Evolutionary conservation across 495 filamentous ascomycete species (phyloP), one percentile per base, ranked within the genome.

Genomic region (Penicillium antarcticum): DNA sequence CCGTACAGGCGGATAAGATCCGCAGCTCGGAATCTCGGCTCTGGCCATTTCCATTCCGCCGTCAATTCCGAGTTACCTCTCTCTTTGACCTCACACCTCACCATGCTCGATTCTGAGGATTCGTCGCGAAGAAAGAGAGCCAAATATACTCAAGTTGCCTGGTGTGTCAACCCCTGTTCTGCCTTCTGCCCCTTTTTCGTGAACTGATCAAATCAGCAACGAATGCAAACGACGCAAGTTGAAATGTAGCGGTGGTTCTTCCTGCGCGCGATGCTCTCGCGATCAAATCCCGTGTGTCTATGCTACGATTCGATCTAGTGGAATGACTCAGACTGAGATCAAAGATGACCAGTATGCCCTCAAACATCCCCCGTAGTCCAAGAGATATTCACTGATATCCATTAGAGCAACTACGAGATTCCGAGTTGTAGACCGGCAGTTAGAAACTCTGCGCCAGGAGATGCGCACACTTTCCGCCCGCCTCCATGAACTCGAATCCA

Each of bases 211-310:
- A 5, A 23, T 9, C 36, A 80, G 77, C 57, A 95, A 92, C 61
- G 88, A 96, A 62, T 96, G 91, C 72, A 95, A 95, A 58, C 78
- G 89, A 18, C 84, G 91, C 38, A 95, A 96, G 70, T 87, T 95
- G 67, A 95, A 94, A 65, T 96, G 91, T 68, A 92, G 91, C 63
- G 91, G 91, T 42, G 81, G 90, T 51, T 77, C 71, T 1, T 83
- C 86, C 1, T 96, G 91, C 60, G 80, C 85, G 45, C 80, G 90
- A 53, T 96, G 91, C 67, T 82, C 82, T 50, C 87, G 65, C 7
- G 60, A 72, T 21, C 47, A 89, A 52, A 78, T 90, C 48, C 78
- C 77, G 19, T 84, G 92, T 50, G 75, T 87, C 59, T 96, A 91
- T 61, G 48, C 70, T 10, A 43, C 57, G 0, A 57, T 54, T 48